Evolutionary conservation across 495 filamentous ascomycete species (phyloP).

Genomic region (Pseudoneurospora amorphoporcata): DNA sequence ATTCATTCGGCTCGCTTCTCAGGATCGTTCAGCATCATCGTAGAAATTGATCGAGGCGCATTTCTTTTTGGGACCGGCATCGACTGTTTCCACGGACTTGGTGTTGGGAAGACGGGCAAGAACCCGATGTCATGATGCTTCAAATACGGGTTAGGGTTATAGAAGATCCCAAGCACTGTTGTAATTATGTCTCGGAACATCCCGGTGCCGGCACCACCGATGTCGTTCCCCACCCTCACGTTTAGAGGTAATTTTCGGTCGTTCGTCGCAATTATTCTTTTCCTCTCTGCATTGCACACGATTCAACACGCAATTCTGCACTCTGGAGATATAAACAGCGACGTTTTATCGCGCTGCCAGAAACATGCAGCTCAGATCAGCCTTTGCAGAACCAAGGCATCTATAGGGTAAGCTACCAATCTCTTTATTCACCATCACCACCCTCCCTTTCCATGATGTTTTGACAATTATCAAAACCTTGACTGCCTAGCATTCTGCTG

Average conservation of each 20-base stretch:
- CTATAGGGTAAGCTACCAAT: background rate
- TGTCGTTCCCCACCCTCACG: background rate
- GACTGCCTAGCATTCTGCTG: constrained; percentile 22
- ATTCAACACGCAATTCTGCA: background rate
- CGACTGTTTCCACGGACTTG: background rate
- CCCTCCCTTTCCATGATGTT: constrained; percentile 13
- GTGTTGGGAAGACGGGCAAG: background rate
- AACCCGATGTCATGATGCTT: background rate
- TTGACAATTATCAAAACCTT: constrained; percentile 24
- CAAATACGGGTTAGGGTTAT: constrained; percentile 1
- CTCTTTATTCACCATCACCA: background rate
- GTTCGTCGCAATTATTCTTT: background rate
- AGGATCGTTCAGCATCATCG: background rate
- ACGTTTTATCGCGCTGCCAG: background rate
- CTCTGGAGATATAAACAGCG: background rate
- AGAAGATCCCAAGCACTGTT: background rate
- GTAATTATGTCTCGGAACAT: background rate
- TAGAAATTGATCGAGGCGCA: background rate
- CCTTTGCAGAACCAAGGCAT: background rate
- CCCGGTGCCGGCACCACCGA: background rate
- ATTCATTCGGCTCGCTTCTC: background rate
- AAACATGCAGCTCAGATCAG: background rate
- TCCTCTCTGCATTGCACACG: background rate
- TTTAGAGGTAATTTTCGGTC: background rate
- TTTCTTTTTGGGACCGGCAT: background rate